A percentile compares a stretch with the other conserved stretches of the same genome.
Conservation (phyloP, 805 yeast genomes). For the Kluyveromyces siamensis region DNA sequence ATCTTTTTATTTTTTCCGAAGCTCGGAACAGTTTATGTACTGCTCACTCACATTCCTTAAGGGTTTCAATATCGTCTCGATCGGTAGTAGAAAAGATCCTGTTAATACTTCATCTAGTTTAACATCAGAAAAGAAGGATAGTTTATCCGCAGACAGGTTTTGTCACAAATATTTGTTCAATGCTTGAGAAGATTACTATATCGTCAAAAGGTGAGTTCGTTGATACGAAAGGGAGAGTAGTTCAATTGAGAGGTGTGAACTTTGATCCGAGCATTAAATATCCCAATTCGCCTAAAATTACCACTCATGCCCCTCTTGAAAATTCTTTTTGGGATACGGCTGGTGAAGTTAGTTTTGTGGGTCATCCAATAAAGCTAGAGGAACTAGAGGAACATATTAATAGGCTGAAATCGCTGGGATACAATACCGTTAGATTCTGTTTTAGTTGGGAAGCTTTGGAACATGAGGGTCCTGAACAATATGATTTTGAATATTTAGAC, state of each 20-base stretch:
- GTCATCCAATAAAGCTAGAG: constrained; percentile 67
- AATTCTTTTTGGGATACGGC: constrained; percentile 52
- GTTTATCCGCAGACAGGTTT: too few relatives aligned
- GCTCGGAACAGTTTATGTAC: background rate
- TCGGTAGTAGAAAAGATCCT: too few relatives aligned
- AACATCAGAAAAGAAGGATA: too few relatives aligned
- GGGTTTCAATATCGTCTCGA: too few relatives aligned
- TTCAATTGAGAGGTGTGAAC: constrained; percentile 71
- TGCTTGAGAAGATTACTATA: constrained; percentile 24
- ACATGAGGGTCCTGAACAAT: constrained; percentile 75
- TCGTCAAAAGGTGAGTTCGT: constrained; percentile 51
- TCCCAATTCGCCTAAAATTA: constrained; percentile 48
- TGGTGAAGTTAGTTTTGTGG: constrained; percentile 70
- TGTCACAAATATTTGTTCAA: background rate
- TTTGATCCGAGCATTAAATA: constrained; percentile 65
- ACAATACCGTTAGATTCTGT: constrained; percentile 65
- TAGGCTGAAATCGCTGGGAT: constrained; percentile 73
- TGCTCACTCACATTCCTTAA: too few relatives aligned
- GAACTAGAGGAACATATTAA: constrained; percentile 63
- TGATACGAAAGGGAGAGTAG: constrained; percentile 45
- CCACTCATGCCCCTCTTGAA: constrained; percentile 29
- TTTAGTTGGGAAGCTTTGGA: constrained; percentile 91
- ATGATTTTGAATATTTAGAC: constrained; percentile 68
- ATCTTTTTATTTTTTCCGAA: background rate
- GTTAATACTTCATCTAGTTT: too few relatives aligned